These are phyloP conservation scores for Carex cristatella DNA, from an alignment of 176 grass and related monocot species.

Conservation along the genomic window DNA sequence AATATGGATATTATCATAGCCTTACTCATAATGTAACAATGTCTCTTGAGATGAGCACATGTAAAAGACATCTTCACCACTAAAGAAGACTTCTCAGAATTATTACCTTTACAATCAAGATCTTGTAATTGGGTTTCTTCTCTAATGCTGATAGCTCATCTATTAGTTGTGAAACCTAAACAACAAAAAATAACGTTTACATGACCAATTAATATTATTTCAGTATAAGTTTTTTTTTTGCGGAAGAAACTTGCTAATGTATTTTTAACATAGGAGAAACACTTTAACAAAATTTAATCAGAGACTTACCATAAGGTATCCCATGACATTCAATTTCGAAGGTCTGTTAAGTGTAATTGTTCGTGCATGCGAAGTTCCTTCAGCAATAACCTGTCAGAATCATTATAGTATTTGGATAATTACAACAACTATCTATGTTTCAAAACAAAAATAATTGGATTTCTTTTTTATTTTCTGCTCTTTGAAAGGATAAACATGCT, in stretches of 20 bases:
- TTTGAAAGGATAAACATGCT: background rate
- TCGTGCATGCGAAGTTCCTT: background rate
- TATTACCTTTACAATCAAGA: background rate
- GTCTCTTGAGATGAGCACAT: no score
- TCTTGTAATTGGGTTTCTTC: background rate
- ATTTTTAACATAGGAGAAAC: no score
- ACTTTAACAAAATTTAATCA: background rate
- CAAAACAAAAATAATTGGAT: background rate
- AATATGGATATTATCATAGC: no score
- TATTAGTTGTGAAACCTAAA: background rate
- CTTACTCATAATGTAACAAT: no score
- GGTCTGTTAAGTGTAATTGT: background rate
- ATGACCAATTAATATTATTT: no score
- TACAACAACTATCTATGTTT: background rate
- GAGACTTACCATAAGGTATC: background rate
- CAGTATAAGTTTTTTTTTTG: background rate
- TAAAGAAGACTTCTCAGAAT: no score
- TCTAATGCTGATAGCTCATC: background rate
- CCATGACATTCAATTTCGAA: background rate
- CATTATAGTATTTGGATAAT: background rate
- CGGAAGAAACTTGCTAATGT: no score
- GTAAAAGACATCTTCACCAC: no score
- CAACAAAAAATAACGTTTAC: background rate
- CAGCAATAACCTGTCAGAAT: background rate
- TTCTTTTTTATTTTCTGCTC: background rate